Evolutionary conservation across 352 stramenopile species (phyloP), one percentile per base, ranked within the genome.

Genomic region (Globisporangium nunn): DNA sequence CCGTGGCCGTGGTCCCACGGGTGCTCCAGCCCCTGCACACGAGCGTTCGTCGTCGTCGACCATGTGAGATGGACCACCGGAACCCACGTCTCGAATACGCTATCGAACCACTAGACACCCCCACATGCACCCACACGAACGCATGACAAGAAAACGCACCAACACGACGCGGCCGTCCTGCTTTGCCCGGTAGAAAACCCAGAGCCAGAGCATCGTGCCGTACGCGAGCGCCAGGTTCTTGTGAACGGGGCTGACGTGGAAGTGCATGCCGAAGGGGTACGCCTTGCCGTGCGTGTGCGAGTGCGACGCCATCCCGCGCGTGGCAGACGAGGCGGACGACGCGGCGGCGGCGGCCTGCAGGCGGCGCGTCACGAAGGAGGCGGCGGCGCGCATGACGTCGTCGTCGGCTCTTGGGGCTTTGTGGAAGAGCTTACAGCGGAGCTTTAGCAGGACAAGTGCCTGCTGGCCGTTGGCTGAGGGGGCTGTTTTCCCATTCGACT

Each of bases 101-200:
- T 4, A 40, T 40, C 35, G 1, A 6, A 40, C 33, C 23, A 23
- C 23, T 23, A 23, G 23, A 23, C 23, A 23, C 23, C 23, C 23
- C 0, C 23, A 23, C 23, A 23, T 23, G 23, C 23, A 23, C 23
- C 23, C 23, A 23, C 23, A 23, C 23, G 23, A 23, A 23, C 1
- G 23, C 23, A 23, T 23, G 23, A 23, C 23, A 23, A 23, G 23
- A 23, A 23, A 1, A 75, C 75, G 59, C 68, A 93, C 83, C 65
- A 96, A 59, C 23, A 96, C 47, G 50, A 72, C 81, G 52, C 72
- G 73, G 54, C 87, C 87, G 63, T 96, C 87, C 64, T 96, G 59
- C 72, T 95, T 96, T 72, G 84, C 81, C 47, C 87, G 80, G 63
- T 78, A 95, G 69, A 96, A 95, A 65, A 96, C 68, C 87, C 87